Percentiles rank a stretch among this genome's conserved stretches.
phyloP scores from a whole-genome alignment of 495 filamentous ascomycete genomes.

The Cudoniella acicularis region DNA sequence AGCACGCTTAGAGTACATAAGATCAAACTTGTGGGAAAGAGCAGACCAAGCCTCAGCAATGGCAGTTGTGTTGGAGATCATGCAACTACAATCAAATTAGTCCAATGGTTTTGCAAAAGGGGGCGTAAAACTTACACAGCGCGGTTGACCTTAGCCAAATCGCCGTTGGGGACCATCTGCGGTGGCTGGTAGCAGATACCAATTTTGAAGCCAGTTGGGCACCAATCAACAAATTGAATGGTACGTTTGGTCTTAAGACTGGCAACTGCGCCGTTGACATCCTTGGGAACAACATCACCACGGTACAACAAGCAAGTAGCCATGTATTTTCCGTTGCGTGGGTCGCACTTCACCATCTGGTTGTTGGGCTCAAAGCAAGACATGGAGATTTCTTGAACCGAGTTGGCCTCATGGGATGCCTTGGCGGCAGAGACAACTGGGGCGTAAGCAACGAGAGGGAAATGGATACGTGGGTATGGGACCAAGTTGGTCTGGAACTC shows the following conservation, averaged over 20 bases:
- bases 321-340: conserved; percentile 99
- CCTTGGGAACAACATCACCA: conserved; percentile 95
- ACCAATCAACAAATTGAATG: conserved; percentile 99
- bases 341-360: conserved; percentile 99
- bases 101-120: neutral
- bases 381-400: conserved; percentile 82
- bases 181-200: conserved; percentile 99
- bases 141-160: conserved; percentile 94
- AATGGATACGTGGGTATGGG: conserved; percentile 98
- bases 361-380: conserved; percentile 78
- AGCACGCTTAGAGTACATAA: conserved; percentile 99
- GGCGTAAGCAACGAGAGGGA: conserved; percentile 94
- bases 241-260: conserved; percentile 97
- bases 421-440: conserved; percentile 91
- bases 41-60: conserved; percentile 98
- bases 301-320: conserved; percentile 97
- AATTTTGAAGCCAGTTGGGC: conserved; percentile 99
- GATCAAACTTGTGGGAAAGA: conserved; percentile 97
- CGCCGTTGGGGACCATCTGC: conserved; percentile 90
- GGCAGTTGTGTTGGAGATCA: conserved; percentile 99
- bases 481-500: conserved; percentile 99
- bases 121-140: conserved; percentile 70
- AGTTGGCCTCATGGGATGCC: conserved; percentile 93
- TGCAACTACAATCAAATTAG: conserved; percentile 61
- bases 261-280: conserved; percentile 85